Base-by-base conservation (phyloP, 495 filamentous ascomycete genomes). In the Penicilliopsis zonata region DNA sequence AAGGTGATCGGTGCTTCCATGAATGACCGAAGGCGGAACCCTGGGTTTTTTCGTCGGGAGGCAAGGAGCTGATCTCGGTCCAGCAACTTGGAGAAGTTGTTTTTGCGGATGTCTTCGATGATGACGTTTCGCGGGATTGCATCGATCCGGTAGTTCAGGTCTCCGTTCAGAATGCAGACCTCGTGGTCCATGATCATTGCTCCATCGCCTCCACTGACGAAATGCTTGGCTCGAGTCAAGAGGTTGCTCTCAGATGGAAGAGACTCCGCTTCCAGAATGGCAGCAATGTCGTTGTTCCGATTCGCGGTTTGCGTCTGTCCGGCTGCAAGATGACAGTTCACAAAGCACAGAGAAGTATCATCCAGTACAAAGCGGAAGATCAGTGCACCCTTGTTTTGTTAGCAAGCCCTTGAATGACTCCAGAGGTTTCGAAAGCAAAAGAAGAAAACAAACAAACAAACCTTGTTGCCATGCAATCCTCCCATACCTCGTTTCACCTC, bases 101-200 rank as follows among this genome's bases (percentile, higher is more conserved):
- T 76, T 28, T 74, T 60, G 25, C 78, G 79, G 31, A 95, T 66
- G 0, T 80, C 83, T 34, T 77, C 77, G 31, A 98, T 80, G 21
- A 96, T 86, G 5, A 82, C 81, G 45, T 95, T 82, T 7, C 90
- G 80, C 13, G 80, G 78, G 69, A 95, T 94, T n/a, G 86, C 79
- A 53, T 98, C 90, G 46, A 98, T 96, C 24, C 90, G 86, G 57
- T 98, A 98, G 53, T 98, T 98, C 26, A 98, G 72, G 49, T 98
- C 90, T 12, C 90, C 90, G 49, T 96, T 95, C 13, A 95, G 57
- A 31, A 98, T 76, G 47, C 90, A 98, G 13, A 96, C 78, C 53
- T 98, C 90, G 44, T 98, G 88, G 43, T 98, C 90, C 31, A 95
- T 71, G 30, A 98, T 81, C 86, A 96, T 92, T 14, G 78, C 80